Conservation (phyloP, 1,139 yeast genomes). For the Taphrina communis region DNA sequence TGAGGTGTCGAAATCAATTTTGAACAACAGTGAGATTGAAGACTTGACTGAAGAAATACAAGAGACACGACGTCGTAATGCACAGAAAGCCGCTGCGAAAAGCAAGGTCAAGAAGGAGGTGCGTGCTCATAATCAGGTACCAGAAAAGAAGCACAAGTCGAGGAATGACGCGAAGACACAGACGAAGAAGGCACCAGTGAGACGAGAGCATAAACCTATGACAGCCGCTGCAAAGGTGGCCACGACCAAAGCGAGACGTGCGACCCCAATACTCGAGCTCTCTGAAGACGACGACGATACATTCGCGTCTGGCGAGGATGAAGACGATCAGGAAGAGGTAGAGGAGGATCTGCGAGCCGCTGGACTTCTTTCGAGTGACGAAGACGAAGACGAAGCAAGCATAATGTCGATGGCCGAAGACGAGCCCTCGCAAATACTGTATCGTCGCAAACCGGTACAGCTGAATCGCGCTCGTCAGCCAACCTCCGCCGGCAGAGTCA, state of each 20-base stretch:
- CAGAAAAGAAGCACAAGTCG: neutral
- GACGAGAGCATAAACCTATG: neutral
- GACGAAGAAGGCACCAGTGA: neutral
- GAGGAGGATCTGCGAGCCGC: neutral
- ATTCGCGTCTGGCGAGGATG: neutral
- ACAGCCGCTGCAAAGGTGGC: neutral
- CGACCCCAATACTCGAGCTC: neutral
- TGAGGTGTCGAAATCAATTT: conserved; percentile 31
- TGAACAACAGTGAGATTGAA: conserved; percentile 31
- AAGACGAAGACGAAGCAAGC: conserved; percentile 10
- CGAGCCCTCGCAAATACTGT: conserved; percentile 19
- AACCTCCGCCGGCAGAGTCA: conserved; percentile 15
- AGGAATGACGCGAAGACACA: neutral
- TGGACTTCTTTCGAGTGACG: conserved; percentile 6
- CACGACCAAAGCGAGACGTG: neutral
- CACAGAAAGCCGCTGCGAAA: conserved; percentile 4
- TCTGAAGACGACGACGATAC: conserved; percentile 14
- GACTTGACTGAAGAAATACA: conserved; percentile 24
- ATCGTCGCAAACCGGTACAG: conserved; percentile 26
- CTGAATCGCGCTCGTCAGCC: neutral
- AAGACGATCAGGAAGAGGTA: neutral
- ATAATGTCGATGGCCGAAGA: conserved; percentile 11
- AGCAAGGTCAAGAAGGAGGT: neutral
- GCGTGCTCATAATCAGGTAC: neutral
- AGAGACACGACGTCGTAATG: conserved; percentile 23